These are phyloP conservation scores for Vicia sativa DNA, from an alignment of 306 rosid species.

Conservation along the genomic window DNA sequence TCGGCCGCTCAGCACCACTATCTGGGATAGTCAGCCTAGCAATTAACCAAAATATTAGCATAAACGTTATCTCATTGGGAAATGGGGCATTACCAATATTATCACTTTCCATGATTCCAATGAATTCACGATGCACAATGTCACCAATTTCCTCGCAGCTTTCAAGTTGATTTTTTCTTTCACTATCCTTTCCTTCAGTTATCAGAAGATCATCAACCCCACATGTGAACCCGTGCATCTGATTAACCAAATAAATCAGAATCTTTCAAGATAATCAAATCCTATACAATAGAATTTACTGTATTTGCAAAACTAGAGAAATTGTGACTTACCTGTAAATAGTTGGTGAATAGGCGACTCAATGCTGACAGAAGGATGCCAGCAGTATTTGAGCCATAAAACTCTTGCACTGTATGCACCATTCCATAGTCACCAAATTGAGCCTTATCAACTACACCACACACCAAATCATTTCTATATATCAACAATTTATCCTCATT, in stretches of 20 bases:
- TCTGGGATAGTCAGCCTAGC: no score
- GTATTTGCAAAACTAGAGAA: conserved; percentile 10
- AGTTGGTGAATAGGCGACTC: conserved; percentile 83
- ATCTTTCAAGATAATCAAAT: conserved; percentile 13
- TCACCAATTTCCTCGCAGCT: conserved; percentile 85
- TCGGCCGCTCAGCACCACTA: no score
- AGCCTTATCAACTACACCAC: conserved; percentile 91
- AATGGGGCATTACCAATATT: conserved; percentile 57
- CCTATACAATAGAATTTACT: background rate
- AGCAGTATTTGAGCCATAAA: conserved; percentile 80
- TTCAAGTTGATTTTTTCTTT: conserved; percentile 69
- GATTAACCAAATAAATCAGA: conserved; percentile 37
- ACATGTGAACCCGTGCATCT: conserved; percentile 94
- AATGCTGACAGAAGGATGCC: conserved; percentile 85
- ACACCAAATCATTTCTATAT: conserved; percentile 76
- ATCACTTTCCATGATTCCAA: conserved; percentile 57
- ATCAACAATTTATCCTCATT: conserved; percentile 77
- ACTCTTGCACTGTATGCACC: conserved; percentile 86
- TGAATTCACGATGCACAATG: conserved; percentile 66
- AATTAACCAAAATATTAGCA: background rate
- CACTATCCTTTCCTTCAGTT: conserved; percentile 57
- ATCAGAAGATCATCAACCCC: conserved; percentile 92
- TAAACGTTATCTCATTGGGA: conserved; percentile 21
- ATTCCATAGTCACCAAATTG: conserved; percentile 96
- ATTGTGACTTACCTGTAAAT: conserved; percentile 66